Conservation (phyloP, 2,329 filamentous ascomycete species). For the Aspergillus sp. region DNA sequence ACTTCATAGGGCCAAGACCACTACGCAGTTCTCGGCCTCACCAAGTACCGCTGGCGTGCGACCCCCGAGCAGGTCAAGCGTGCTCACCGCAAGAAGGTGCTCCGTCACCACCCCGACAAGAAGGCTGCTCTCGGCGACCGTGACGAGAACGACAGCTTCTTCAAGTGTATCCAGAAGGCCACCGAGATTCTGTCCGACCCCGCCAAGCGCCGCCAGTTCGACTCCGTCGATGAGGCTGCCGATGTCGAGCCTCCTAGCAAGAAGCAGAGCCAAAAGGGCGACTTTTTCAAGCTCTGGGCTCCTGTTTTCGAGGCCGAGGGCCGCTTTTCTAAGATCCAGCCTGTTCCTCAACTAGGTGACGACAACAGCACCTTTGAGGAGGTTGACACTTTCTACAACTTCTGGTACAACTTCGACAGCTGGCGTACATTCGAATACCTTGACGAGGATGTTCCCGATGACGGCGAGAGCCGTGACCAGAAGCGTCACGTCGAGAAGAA, state of each 20-base stretch:
- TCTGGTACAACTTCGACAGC: conserved; percentile 99
- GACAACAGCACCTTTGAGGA: conserved; percentile 83
- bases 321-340: conserved; percentile 88
- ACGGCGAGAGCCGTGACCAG: conserved; percentile 98
- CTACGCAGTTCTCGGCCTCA: conserved; percentile 91
- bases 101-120: conserved; percentile 98
- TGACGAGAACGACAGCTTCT: conserved; percentile 92
- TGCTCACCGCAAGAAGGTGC: conserved; percentile 98
- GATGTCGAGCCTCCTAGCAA: conserved; percentile 90
- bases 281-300: conserved; percentile 95
- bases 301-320: conserved; percentile 87
- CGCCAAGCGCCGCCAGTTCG: conserved; percentile 87
- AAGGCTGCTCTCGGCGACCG: conserved; percentile 84
- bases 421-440: conserved; percentile 98
- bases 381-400: conserved; percentile 97
- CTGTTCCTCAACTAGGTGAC: conserved; percentile 82
- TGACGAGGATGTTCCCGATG: conserved; percentile 97
- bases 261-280: conserved; percentile 81
- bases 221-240: conserved; percentile 92
- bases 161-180: conserved; percentile 99
- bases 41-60: conserved; percentile 87
- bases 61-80: conserved; percentile 99
- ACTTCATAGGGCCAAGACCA: conserved; percentile 78
- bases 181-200: conserved; percentile 92
- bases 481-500: conserved; percentile 98